Base-by-base conservation (phyloP, 176 grass and related monocot species). In the Secale cereale region DNA sequence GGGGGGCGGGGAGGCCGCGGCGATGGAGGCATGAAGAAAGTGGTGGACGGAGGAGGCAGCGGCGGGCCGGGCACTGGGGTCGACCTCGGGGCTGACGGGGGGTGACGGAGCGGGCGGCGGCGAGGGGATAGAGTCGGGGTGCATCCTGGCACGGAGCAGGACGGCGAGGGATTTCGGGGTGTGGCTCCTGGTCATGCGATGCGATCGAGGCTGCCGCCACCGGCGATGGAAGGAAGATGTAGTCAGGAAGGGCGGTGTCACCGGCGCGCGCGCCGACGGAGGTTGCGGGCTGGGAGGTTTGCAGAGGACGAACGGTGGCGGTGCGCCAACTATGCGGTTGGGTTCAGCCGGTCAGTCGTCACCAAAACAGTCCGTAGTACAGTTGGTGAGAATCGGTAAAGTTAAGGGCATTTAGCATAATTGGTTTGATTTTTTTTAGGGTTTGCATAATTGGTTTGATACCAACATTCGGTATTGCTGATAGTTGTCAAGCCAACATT, bases 121-220 rank as follows among this genome's bases (percentile, higher is more conserved):
- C 16, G 81, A 32, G 85, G 56, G 64, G 74, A 82, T 25, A 60
- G 74, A 79, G 14, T 76, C 74, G 22, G 46, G 57, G 59, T 88
- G 83, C 90, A 97, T 97, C 31, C 95, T 85, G 59, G 90, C 88
- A 82, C 95, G 89, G 88, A 97, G 87, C 65, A 97, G 88, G 77
- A 94, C 86, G 36, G 95, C 90, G 84, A 95, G 90, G 82, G 82
- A 85, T 56, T 89, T 87, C 5, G 80, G 45, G 59, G 59, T 10
- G 27, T 90, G 59, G 59, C 41, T 93, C 66, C 90, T 98, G 83
- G 87, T 95, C 95, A 98, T 98, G 80, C 79, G 65, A 66, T 37
- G 66, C 54, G 10, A 45, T 62, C 64, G 25, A 15, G n/a, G 15
- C 8, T 74, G 43, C 46, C 59, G 84, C 6, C 46, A 43, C 31